Base-by-base conservation (phyloP, 805 yeast genomes). In the Cyberlindnera suaveolens region DNA sequence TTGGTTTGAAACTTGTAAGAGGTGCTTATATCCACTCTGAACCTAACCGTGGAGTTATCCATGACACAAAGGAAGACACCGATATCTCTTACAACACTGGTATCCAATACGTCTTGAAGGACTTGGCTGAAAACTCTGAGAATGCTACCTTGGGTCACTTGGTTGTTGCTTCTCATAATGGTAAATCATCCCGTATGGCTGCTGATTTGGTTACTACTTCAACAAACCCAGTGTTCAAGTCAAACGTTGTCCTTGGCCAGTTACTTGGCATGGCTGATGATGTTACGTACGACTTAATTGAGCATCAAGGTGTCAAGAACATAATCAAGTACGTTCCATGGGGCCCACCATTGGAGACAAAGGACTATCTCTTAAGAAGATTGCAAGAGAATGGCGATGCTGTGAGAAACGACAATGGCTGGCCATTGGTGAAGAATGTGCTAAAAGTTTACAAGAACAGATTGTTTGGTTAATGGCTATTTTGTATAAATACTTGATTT, bases 321-420 rank as follows among this genome's bases (percentile, higher is more conserved):
- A 82, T 90, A 42, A 82, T 91, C 66, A 91, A 91, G 67, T 90
- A 91, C 61, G 96, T 90, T 49, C 95, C 97, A 15, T 90, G 97
- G 97, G 97, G 97, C 9, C 97, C 97, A 30, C 95, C 96, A 43
- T 66, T 78, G 53, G 97, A 91, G 67, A 89, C 96, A 45, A 88
- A 86, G 68, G 96, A 87, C 54, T 90, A 90, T 61, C 67, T 90
- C 48, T 70, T 82, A 49, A 81, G 98, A 71, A 78, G 98, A 67
- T 71, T 90, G 49, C 96, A 90, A 68, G 98, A 90, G 68, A 90
- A 90, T 60, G 96, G 96, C 19, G 96, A 90, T 64, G 95, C 96
- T 9, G 95, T 87, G 6, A 81, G 91, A 69, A 73, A 74, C 43
- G 93, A 85, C 63, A 82, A 81, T 50, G 93, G 95, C n/a, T 75